Conservation (phyloP, 2,329 filamentous ascomycete species). For the Arthrobotrys musiformis region DNA sequence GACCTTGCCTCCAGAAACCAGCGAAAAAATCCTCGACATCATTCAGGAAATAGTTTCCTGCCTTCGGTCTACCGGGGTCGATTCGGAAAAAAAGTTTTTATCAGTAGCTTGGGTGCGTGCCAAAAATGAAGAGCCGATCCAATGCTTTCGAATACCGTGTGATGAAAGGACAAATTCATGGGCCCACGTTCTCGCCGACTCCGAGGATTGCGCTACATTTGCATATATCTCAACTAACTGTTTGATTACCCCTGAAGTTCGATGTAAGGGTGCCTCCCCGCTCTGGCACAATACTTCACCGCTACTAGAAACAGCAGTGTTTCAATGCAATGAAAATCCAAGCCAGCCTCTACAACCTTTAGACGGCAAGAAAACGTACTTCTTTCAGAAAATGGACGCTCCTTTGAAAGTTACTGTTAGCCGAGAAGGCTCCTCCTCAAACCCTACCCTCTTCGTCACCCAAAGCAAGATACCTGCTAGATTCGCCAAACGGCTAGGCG, state of each 20-base stretch:
- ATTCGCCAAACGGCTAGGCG: background rate
- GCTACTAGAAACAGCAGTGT: conserved; percentile 26
- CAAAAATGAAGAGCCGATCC: background rate
- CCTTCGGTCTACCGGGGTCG: conserved; percentile 6
- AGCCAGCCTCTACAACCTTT: conserved; percentile 4
- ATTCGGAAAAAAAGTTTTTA: conserved; percentile 12
- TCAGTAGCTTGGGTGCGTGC: conserved; percentile 27
- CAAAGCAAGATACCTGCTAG: conserved; percentile 10
- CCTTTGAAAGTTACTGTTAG: conserved; percentile 1
- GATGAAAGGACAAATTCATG: conserved; percentile 18
- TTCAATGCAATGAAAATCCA: conserved; percentile 20
- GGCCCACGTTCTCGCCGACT: conserved; percentile 26
- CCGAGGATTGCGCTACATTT: conserved; percentile 35
- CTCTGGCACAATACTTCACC: conserved; percentile 13
- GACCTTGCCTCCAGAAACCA: background rate
- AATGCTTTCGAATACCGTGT: conserved; percentile 17
- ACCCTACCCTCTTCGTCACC: background rate
- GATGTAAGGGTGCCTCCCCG: conserved; percentile 2
- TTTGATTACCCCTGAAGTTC: conserved; percentile 1
- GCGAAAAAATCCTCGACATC: background rate
- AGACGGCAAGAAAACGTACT: conserved; percentile 9
- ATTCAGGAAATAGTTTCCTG: background rate
- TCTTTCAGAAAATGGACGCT: conserved; percentile 32
- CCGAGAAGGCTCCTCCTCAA: background rate
- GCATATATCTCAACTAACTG: conserved; percentile 29